Evolutionary conservation across 176 grass and related monocot genomes (phyloP).

Genomic region (Triticum monococcum): DNA sequence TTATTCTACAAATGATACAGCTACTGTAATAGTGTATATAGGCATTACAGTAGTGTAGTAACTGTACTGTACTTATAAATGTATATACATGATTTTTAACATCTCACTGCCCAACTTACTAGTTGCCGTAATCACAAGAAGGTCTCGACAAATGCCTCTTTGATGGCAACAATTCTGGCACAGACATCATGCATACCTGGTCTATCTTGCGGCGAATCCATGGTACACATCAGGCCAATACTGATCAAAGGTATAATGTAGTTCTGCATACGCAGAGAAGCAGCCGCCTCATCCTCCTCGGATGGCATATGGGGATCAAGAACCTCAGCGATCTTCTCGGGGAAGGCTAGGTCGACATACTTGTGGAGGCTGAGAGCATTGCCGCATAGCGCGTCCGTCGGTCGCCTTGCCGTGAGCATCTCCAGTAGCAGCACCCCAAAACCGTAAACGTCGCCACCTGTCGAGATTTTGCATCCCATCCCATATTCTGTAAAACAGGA

Average conservation of each 20-base stretch:
- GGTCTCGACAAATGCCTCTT: not conserved
- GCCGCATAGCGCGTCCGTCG: not conserved
- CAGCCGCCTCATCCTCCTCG: not conserved
- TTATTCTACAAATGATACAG: too few species aligned
- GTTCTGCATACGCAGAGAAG: not conserved
- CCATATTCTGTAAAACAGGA: conserved; percentile 26
- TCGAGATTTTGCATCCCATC: conserved; percentile 9
- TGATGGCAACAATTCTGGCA: conserved; percentile 1
- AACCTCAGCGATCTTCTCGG: conserved; percentile 10
- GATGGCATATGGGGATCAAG: conserved; percentile 28
- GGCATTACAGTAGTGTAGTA: too few species aligned
- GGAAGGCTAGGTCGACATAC: conserved; percentile 13
- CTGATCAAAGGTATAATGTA: conserved; percentile 12
- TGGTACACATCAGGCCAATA: conserved; percentile 31
- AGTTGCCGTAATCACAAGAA: not conserved
- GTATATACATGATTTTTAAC: too few species aligned
- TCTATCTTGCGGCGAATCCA: conserved; percentile 26
- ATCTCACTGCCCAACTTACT: not conserved
- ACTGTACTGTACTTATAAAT: too few species aligned
- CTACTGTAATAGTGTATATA: too few species aligned
- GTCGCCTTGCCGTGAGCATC: conserved; percentile 10
- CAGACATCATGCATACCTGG: conserved; percentile 8
- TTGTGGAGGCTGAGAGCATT: not conserved
- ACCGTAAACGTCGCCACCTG: not conserved
- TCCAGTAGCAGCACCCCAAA: conserved; percentile 31